Percentiles rank a stretch among this genome's conserved stretches.
phyloP scores from a whole-genome alignment of 768 basidiomycete species.

The Tylopilus rubrobrunneus region DNA sequence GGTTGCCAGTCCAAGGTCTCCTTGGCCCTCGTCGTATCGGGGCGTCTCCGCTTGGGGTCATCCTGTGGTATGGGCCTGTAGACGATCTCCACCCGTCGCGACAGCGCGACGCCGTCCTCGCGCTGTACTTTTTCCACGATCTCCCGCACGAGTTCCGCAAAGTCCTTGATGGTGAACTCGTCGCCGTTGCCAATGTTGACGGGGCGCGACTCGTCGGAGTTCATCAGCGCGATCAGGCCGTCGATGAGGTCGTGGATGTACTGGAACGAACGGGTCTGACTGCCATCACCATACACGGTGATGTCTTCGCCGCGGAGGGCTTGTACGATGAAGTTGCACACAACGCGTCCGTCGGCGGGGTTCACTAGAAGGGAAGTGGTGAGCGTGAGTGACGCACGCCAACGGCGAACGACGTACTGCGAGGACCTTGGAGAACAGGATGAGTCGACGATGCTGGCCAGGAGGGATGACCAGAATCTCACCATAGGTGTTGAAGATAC shows the following conservation, averaged over 20 bases:
- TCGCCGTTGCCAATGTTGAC: constrained; percentile 96
- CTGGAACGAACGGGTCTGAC: constrained; percentile 93
- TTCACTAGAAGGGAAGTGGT: constrained; percentile 61
- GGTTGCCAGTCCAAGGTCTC: constrained; percentile 86
- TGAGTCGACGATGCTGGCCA: background rate
- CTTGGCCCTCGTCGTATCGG: constrained; percentile 91
- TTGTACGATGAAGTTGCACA: constrained; percentile 98
- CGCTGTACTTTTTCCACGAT: constrained; percentile 91
- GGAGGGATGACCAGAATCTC: constrained; percentile 5
- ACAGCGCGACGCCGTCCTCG: constrained; percentile 61
- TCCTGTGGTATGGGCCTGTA: constrained; percentile 84
- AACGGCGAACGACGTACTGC: constrained; percentile 52
- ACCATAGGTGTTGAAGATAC: constrained; percentile 98
- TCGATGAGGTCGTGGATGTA: constrained; percentile 98
- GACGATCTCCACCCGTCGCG: constrained; percentile 59
- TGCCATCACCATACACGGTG: constrained; percentile 94
- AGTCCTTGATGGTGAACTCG: constrained; percentile 94
- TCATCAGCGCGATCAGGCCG: constrained; percentile 92
- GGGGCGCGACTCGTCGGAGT: constrained; percentile 87
- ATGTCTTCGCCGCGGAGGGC: constrained; percentile 95
- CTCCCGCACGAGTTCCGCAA: constrained; percentile 88
- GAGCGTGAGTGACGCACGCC: constrained; percentile 16
- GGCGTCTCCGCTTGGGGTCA: constrained; percentile 91
- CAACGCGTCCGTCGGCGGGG: constrained; percentile 94
- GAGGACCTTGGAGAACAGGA: constrained; percentile 39